These are phyloP conservation scores for Tritrichomonas musculus DNA, from an alignment of 208 protist genomes.

Conservation along the genomic window DNA sequence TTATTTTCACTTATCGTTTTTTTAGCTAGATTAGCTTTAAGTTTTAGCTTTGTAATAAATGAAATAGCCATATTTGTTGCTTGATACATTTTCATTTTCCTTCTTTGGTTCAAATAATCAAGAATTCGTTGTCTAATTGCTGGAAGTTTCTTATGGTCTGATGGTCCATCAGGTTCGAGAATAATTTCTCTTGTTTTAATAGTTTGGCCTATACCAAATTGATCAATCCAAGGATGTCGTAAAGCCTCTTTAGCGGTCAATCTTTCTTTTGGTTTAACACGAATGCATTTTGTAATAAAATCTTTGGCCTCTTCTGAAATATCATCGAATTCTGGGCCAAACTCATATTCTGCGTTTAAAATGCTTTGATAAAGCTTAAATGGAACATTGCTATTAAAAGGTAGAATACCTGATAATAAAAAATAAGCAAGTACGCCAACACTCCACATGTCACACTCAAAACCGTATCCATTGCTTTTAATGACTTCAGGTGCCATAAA, in stretches of 20 bases:
- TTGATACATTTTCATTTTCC: background rate
- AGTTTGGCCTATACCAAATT: no score
- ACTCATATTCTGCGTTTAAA: background rate
- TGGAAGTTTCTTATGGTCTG: no score
- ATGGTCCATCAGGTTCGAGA: no score
- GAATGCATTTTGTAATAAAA: conserved; percentile 9
- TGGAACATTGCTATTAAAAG: background rate
- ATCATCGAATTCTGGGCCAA: background rate
- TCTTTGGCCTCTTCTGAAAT: conserved; percentile 29
- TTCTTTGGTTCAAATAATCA: background rate
- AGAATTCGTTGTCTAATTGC: background rate
- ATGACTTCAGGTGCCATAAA: conserved; percentile 43
- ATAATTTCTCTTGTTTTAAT: background rate
- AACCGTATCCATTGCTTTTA: background rate
- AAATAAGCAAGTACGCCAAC: conserved; percentile 26
- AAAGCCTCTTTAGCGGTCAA: background rate
- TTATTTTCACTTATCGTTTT: background rate
- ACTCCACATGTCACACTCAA: conserved; percentile 37
- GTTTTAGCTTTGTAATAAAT: background rate
- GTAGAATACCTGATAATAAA: background rate
- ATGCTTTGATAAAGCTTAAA: background rate
- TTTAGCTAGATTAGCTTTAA: background rate
- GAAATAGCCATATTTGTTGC: background rate
- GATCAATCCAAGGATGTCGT: background rate
- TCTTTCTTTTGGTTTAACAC: conserved; percentile 6